Conservation (phyloP, 192 early-diverging fungal species). For the Thamnidium elegans region DNA sequence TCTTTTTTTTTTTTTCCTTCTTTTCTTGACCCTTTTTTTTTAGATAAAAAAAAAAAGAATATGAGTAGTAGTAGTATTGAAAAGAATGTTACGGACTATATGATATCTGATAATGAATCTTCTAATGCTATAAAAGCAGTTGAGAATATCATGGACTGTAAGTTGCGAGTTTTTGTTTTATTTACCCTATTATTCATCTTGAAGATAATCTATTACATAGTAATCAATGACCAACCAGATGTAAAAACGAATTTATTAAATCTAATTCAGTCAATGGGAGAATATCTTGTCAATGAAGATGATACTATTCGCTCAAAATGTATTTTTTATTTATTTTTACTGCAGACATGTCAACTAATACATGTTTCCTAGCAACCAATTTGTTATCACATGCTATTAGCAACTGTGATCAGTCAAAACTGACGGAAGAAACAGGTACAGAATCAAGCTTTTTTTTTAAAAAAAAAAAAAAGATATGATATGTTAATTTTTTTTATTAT, state of each 20-base stretch:
- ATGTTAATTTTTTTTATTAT: neutral
- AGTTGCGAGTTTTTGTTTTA: neutral
- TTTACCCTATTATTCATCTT: neutral
- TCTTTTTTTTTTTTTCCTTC: neutral
- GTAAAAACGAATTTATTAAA: conserved; percentile 61
- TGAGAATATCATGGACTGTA: conserved; percentile 2
- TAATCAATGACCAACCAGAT: conserved; percentile 19
- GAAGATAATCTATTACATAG: neutral
- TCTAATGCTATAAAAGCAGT: neutral
- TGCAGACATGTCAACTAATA: neutral
- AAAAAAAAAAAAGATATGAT: too few species aligned
- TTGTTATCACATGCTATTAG: conserved; percentile 60
- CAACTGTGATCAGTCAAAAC: conserved; percentile 41
- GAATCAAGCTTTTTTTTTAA: too few species aligned
- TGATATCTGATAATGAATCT: conserved; percentile 14
- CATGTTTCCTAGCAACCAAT: conserved; percentile 45
- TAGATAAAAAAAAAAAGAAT: neutral
- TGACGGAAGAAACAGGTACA: conserved; percentile 52
- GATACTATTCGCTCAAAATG: conserved; percentile 81
- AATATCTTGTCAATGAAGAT: conserved; percentile 73
- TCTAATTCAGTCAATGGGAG: conserved; percentile 74
- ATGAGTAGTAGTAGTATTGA: conserved; percentile 1
- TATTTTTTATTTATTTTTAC: neutral
- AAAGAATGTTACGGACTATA: conserved; percentile 21
- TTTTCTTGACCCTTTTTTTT: neutral